These are phyloP conservation scores for Artemisia annua DNA, from an alignment of 129 eudicot genomes.

Conservation along the genomic window DNA sequence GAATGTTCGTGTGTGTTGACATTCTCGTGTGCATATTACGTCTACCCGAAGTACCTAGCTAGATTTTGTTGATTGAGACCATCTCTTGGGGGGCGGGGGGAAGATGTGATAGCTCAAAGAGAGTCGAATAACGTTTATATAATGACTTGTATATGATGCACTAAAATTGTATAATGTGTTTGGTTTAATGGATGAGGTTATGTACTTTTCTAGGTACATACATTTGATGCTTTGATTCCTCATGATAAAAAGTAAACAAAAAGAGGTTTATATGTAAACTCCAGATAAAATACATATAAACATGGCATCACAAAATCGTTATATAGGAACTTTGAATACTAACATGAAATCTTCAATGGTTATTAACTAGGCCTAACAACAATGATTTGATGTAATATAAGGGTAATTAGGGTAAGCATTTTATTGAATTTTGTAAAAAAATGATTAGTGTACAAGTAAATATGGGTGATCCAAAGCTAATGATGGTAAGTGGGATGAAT, in stretches of 20 bases:
- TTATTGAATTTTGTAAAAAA: too few species aligned
- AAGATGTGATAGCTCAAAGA: not conserved
- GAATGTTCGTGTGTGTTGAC: slow-evolving; percentile 30
- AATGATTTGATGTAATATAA: not conserved
- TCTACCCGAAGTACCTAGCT: not conserved
- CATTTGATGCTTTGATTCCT: slow-evolving; percentile 22
- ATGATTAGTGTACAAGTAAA: not conserved
- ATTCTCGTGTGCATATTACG: slow-evolving; percentile 6
- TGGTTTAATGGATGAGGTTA: slow-evolving; percentile 15
- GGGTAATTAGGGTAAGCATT: too few species aligned
- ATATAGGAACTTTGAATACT: too few species aligned
- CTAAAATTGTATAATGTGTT: not conserved
- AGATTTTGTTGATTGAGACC: slow-evolving; percentile 20
- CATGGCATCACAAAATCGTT: too few species aligned
- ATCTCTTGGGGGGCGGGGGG: slow-evolving; percentile 1
- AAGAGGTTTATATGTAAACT: too few species aligned
- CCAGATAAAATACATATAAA: too few species aligned
- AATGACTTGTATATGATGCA: slow-evolving; percentile 13
- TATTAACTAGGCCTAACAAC: too few species aligned
- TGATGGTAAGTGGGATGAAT: not conserved
- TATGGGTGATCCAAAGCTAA: not conserved
- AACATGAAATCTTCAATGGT: too few species aligned
- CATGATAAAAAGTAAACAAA: not conserved
- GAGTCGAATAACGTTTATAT: not conserved
- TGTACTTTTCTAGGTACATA: slow-evolving; percentile 23